Base-by-base conservation (phyloP, 177 flowering plant species). In the Telopea speciosissima region DNA sequence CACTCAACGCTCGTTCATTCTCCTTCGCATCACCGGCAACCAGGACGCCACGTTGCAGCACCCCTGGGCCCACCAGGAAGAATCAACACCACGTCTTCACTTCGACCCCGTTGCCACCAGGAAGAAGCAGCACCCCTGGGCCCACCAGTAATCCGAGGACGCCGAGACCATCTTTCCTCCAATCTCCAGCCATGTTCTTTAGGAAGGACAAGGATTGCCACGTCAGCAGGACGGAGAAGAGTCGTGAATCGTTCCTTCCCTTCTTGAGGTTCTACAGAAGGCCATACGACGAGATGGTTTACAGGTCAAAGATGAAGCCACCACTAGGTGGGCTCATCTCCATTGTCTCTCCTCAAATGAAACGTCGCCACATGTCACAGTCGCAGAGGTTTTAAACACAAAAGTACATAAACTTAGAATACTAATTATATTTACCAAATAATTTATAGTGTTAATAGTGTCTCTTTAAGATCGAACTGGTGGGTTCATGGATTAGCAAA, bases 301-400 rank as follows among this genome's bases (percentile, higher is more conserved):
- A 96, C 82, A 72, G 98, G 81, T 88, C 98, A 66, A 91, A 87
- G 90, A 96, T 96, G 99, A 79, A 85, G 77, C 97, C 99, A 24
- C 99, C 99, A 21, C 88, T 96, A 0, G 97, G 98, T n/a, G 99
- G 99, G 0, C 84, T 96, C 25, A 85, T 93, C 71, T 96, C 99
- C 74, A 88, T 96, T 77, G 92, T 96, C 74, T 81, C 93, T 24
- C 19, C 61, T 0, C 91, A 87, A 3, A 70, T 88, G 73, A 82
- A 70, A 62, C 90, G 97, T 10, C 88, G 92, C 79, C 90, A 95
- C 87, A 70, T 78, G 83, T 86, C 93, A 0, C 73, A 80, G 36
- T 92, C 97, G 10, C 97, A 92, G 72, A 86, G 98, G 79, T 92
- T 83, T 77, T 91, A 73, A 82, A 72, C 62, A 17, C 24, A 36